phyloP scores from a whole-genome alignment of 495 filamentous ascomycete genomes.

The Aspergillus panamensis region DNA sequence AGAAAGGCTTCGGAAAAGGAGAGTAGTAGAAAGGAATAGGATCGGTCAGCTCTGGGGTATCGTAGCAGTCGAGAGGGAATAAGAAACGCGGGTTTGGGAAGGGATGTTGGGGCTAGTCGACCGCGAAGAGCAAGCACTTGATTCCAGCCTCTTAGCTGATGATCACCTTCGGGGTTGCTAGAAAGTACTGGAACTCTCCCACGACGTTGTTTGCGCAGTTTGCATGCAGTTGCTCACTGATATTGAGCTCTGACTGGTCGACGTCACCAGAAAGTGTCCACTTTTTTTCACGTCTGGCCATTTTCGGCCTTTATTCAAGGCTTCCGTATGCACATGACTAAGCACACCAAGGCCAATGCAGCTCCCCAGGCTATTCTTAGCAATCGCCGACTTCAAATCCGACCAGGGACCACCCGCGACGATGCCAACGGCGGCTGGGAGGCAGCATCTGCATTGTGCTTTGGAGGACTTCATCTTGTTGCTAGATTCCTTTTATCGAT shows the following conservation, averaged over 20 bases:
- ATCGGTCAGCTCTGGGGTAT: neutral
- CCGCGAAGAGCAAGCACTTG: slow-evolving; percentile 18
- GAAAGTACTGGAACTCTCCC: slow-evolving; percentile 42
- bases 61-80: slow-evolving; percentile 16
- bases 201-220: slow-evolving; percentile 26
- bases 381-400: slow-evolving; percentile 1
- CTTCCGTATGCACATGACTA: slow-evolving; percentile 1
- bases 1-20: slow-evolving; percentile 14
- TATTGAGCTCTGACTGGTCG: slow-evolving; percentile 13
- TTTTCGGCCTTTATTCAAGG: neutral
- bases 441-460: neutral
- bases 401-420: neutral
- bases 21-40: slow-evolving; percentile 13
- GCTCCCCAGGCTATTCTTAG: slow-evolving; percentile 14
- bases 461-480: neutral
- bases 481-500: neutral
- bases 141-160: slow-evolving; percentile 20
- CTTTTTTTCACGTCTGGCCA: neutral
- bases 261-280: slow-evolving; percentile 14
- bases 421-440: slow-evolving; percentile 3
- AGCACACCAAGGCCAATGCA: slow-evolving; percentile 4
- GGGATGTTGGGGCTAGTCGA: slow-evolving; percentile 12
- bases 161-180: slow-evolving; percentile 26
- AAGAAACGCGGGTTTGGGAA: slow-evolving; percentile 12
- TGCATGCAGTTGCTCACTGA: slow-evolving; percentile 12